Conservation (phyloP, 306 rosid genomes). For the Albizia julibrissin region DNA sequence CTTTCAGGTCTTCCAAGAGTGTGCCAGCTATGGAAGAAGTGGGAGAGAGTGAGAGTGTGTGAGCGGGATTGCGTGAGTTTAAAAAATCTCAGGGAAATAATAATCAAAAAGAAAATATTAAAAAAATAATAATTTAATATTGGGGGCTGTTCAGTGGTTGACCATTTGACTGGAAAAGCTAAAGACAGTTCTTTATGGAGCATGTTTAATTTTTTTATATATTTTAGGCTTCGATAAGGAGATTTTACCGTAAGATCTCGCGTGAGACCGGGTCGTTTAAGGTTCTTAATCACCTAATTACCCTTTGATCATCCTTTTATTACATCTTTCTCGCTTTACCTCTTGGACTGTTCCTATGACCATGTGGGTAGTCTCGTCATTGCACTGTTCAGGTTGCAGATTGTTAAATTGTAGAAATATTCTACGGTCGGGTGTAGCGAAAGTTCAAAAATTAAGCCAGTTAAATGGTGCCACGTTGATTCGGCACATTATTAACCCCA, state of each 20-base stretch:
- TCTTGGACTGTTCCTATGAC: neutral
- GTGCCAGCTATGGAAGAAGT: constrained; percentile 26
- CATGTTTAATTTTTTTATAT: neutral
- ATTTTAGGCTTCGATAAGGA: neutral
- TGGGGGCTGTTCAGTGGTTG: constrained; percentile 5
- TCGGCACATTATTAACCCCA: neutral
- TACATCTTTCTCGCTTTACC: neutral
- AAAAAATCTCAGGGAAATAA: constrained; percentile 17
- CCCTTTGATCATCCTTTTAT: neutral
- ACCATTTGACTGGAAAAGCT: constrained; percentile 34
- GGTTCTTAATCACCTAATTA: neutral
- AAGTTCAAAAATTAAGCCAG: neutral
- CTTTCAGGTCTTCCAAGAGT: constrained; percentile 12
- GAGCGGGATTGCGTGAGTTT: constrained; percentile 38
- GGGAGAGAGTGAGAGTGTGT: neutral
- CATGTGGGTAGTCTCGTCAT: constrained; percentile 7
- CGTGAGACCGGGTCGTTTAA: constrained; percentile 24
- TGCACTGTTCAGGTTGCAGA: neutral
- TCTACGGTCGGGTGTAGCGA: neutral
- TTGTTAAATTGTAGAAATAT: constrained; percentile 1
- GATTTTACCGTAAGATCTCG: constrained; percentile 28
- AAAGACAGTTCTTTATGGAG: constrained; percentile 28
- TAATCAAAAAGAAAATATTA: neutral
- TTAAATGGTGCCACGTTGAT: neutral
- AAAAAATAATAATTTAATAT: neutral